These are phyloP conservation scores for Tolypocladium tundrense DNA, from an alignment of 2,329 filamentous ascomycete genomes.

Conservation along the genomic window DNA sequence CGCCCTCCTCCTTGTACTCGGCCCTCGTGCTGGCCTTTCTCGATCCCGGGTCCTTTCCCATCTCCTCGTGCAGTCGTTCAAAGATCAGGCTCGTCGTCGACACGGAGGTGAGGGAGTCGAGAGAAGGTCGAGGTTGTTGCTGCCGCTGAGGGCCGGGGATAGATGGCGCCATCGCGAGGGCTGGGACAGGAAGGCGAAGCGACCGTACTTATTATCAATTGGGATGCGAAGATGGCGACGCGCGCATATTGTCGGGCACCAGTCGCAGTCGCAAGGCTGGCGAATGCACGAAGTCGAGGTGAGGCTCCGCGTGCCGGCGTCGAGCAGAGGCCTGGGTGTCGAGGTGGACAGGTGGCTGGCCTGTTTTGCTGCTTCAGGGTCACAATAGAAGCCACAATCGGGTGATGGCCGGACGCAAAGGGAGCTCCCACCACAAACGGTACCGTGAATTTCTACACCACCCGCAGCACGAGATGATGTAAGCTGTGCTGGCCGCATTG, in stretches of 20 bases:
- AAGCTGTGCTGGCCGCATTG: too few species aligned
- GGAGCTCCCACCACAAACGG: neutral
- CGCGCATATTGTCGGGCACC: neutral
- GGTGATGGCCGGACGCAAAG: neutral
- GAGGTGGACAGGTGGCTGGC: neutral
- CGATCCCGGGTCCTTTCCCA: slow-evolving; percentile 18
- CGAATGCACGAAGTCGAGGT: neutral
- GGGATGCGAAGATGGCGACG: neutral
- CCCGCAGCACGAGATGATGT: too few species aligned
- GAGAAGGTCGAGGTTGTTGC: slow-evolving; percentile 22
- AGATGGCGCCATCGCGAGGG: neutral
- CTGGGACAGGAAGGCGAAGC: neutral
- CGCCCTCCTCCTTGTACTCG: slow-evolving; percentile 19
- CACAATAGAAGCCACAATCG: neutral
- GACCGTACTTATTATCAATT: neutral
- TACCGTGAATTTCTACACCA: too few species aligned
- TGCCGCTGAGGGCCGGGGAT: neutral
- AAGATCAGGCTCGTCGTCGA: slow-evolving; percentile 78
- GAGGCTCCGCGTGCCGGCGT: neutral
- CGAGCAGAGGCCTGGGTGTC: neutral
- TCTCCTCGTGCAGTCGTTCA: slow-evolving; percentile 58
- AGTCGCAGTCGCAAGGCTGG: neutral
- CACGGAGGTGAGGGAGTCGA: slow-evolving; percentile 60
- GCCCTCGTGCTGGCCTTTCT: slow-evolving; percentile 9
- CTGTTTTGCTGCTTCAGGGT: neutral